Evolutionary conservation across 768 basidiomycete species (phyloP), one percentile per base, ranked within the genome.

Genomic region (Asterophora lycoperdoides): DNA sequence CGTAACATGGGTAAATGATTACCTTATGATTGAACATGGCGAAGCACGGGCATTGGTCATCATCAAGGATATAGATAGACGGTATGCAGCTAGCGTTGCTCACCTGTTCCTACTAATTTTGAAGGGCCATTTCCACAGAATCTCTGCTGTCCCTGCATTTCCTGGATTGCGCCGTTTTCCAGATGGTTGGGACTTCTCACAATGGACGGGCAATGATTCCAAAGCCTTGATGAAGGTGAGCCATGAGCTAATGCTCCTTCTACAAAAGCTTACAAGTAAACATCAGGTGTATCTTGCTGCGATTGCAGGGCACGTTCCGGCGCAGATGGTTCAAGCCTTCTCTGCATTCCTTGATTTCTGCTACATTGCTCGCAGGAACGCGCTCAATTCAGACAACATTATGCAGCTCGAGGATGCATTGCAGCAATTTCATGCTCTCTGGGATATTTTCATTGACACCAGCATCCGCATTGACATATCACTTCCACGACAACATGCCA

Each of bases 51-150:
- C 63, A 0, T 33, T 58, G 14, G 52, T 49, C 26, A 70, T 72
- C 11, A 49, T 71, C 1, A 56, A 65, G 41, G 69, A 73, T 43
- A 72, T 72, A 52, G 68, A 72, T 46, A 61, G 46, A 1, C 59
- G 62, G 71, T 70, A 50, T 33, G 62, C 60, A 14, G 29, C 41
- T 17, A 13, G 11, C 11, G n/a, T n/a, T n/a, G n/a, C n/a, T n/a
- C n/a, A n/a, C n/a, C n/a, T n/a, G n/a, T n/a, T n/a, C n/a, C n/a
- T n/a, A n/a, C n/a, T n/a, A n/a, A n/a, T n/a, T n/a, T n/a, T n/a
- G n/a, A n/a, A n/a, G n/a, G n/a, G n/a, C n/a, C n/a, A n/a, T n/a
- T n/a, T n/a, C n/a, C n/a, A n/a, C n/a, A n/a, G n/a, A n/a, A 60
- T 65, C n/a, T 53, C 60, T 2, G 54, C 51, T 7, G 61, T 59